Percentiles rank a stretch among this genome's conserved stretches.
phyloP scores from a whole-genome alignment of 139 green algal species.

The Picochlorum sp. region DNA sequence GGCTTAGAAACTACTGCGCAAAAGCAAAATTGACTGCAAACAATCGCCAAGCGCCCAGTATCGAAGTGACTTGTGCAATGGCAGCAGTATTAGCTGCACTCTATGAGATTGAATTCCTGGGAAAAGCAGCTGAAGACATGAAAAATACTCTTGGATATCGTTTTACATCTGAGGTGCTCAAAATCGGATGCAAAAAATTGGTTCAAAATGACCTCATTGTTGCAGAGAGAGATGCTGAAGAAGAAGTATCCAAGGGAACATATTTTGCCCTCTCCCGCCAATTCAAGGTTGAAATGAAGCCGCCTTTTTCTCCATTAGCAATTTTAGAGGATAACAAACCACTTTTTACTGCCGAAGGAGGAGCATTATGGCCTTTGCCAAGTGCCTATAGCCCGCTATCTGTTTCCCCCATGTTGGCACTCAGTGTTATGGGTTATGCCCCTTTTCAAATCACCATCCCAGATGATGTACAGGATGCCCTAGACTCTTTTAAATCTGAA shows the following conservation, averaged over 20 bases:
- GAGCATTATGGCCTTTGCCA: constrained; percentile 1
- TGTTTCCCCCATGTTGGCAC: background rate
- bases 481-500: too few relatives aligned
- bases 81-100: too few relatives aligned
- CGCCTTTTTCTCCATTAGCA: background rate
- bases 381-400: background rate
- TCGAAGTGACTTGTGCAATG: too few relatives aligned
- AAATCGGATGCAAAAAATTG: background rate
- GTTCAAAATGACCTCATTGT: background rate
- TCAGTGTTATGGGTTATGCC: background rate
- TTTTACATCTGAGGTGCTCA: background rate
- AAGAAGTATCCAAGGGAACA: background rate
- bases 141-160: background rate
- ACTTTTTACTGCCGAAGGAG: constrained; percentile 9
- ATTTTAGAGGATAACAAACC: background rate
- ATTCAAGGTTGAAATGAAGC: constrained; percentile 6
- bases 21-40: too few relatives aligned
- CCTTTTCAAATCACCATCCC: constrained; percentile 1
- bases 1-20: too few relatives aligned
- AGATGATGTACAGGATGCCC: background rate
- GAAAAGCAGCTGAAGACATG: background rate
- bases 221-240: background rate
- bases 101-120: background rate
- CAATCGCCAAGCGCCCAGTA: too few relatives aligned
- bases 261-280: background rate